A percentile compares a stretch with the other conserved stretches of the same genome.
Conservation (phyloP, 2,329 filamentous ascomycete species). For the Alternaria brassicicola region DNA sequence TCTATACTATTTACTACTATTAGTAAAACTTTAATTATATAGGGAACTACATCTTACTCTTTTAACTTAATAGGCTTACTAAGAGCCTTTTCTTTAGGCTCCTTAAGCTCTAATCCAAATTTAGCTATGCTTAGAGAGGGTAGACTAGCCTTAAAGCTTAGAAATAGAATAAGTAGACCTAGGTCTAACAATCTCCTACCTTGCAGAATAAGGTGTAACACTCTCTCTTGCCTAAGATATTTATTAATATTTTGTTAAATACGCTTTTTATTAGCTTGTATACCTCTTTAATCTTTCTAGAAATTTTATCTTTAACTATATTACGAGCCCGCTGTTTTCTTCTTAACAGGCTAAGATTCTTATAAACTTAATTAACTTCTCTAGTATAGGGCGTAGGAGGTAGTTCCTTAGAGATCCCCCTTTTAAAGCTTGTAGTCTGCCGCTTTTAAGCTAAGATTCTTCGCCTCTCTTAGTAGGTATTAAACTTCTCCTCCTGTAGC, state of each 20-base stretch:
- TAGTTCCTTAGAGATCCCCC: neutral
- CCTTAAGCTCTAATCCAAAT: conserved; percentile 5
- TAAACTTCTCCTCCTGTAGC: conserved; percentile 1
- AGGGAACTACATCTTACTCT: conserved; percentile 12
- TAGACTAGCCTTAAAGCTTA: neutral
- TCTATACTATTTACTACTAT: conserved; percentile 13
- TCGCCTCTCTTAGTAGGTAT: neutral
- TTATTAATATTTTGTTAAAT: conserved; percentile 5
- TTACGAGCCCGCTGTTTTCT: neutral
- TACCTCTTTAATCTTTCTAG: neutral
- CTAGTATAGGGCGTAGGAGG: conserved; percentile 2
- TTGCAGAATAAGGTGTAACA: conserved; percentile 6
- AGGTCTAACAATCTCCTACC: neutral
- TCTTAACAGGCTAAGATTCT: neutral
- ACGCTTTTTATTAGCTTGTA: neutral
- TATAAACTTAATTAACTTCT: neutral
- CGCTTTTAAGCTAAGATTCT: conserved; percentile 2
- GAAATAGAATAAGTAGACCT: conserved; percentile 12
- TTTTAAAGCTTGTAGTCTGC: conserved; percentile 6
- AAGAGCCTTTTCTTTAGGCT: conserved; percentile 6
- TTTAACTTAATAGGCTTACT: conserved; percentile 11
- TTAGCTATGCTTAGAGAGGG: conserved; percentile 1
- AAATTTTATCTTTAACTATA: conserved; percentile 14
- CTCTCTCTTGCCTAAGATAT: conserved; percentile 9
- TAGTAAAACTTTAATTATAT: neutral